phyloP scores from a whole-genome alignment of 257 asterid species.

The Solanum rostratum region DNA sequence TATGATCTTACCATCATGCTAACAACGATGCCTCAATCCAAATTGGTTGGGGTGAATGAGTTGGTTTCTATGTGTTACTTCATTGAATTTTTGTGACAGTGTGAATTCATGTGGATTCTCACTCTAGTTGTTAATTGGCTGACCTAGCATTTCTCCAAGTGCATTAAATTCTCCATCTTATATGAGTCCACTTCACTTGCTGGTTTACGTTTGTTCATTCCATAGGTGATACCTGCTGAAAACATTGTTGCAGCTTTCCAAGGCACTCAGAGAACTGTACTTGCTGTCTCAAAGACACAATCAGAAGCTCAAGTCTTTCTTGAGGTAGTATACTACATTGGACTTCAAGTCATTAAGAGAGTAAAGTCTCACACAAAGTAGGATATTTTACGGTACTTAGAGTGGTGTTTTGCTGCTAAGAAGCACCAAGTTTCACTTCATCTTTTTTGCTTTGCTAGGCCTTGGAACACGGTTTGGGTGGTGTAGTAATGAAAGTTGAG shows the following conservation, averaged over 20 bases:
- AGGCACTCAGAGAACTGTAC: slow-evolving; percentile 46
- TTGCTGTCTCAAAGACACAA: slow-evolving; percentile 60
- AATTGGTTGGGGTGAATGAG: not conserved
- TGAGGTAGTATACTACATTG: slow-evolving; percentile 41
- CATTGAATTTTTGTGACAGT: not conserved
- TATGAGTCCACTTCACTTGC: not conserved
- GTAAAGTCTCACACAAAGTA: not conserved
- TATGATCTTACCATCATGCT: no score
- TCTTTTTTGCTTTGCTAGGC: slow-evolving; percentile 44
- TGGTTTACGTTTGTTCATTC: not conserved
- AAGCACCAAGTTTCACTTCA: not conserved
- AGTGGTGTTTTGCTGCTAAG: not conserved
- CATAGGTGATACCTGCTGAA: slow-evolving; percentile 81
- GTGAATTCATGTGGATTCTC: not conserved
- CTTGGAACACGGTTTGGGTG: slow-evolving; percentile 79
- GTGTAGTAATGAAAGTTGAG: slow-evolving; percentile 76
- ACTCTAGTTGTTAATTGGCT: not conserved
- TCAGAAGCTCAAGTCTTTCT: slow-evolving; percentile 69
- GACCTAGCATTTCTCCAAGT: not conserved
- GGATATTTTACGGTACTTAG: not conserved
- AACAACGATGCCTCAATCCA: not conserved
- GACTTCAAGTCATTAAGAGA: not conserved
- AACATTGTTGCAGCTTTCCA: slow-evolving; percentile 80
- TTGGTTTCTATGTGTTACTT: not conserved
- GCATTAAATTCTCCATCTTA: not conserved